phyloP scores from a whole-genome alignment of 208 protist species.

The Trypanosoma cruzi region DNA sequence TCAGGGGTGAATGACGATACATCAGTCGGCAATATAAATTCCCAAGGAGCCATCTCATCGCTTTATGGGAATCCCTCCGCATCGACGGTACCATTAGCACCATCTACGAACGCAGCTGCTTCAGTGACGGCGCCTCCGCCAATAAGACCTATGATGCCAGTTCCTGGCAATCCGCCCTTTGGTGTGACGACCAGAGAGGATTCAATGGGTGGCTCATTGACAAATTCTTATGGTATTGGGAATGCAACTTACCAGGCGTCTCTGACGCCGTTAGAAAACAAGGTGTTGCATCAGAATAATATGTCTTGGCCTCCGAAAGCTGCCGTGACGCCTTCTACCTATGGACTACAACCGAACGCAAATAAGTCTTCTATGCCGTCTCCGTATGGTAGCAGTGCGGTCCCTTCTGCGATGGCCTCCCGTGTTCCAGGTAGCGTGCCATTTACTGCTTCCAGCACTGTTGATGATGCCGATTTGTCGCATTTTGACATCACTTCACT shows the following conservation, averaged over 20 bases:
- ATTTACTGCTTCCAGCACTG: neutral
- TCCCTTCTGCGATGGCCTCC: neutral
- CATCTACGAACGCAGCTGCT: neutral
- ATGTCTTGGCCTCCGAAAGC: neutral
- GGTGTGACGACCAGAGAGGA: neutral
- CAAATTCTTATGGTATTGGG: slow-evolving; percentile 2
- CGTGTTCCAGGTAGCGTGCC: neutral
- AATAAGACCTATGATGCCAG: neutral
- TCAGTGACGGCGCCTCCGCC: neutral
- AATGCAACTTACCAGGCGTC: neutral
- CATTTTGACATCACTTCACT: slow-evolving; percentile 28
- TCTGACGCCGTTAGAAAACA: neutral
- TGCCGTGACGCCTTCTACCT: slow-evolving; percentile 9
- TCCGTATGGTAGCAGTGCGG: slow-evolving; percentile 1
- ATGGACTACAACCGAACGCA: neutral
- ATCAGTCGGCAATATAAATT: neutral
- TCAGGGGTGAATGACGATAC: neutral
- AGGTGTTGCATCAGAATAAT: neutral
- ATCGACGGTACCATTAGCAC: neutral
- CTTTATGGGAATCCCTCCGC: neutral
- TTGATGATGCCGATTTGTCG: slow-evolving; percentile 20
- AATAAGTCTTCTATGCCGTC: neutral
- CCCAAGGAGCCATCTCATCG: neutral
- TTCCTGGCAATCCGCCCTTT: neutral
- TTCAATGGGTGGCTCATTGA: neutral